Evolutionary conservation across 2,329 filamentous ascomycete species (phyloP).

Genomic region (Fusarium guadeloupense): DNA sequence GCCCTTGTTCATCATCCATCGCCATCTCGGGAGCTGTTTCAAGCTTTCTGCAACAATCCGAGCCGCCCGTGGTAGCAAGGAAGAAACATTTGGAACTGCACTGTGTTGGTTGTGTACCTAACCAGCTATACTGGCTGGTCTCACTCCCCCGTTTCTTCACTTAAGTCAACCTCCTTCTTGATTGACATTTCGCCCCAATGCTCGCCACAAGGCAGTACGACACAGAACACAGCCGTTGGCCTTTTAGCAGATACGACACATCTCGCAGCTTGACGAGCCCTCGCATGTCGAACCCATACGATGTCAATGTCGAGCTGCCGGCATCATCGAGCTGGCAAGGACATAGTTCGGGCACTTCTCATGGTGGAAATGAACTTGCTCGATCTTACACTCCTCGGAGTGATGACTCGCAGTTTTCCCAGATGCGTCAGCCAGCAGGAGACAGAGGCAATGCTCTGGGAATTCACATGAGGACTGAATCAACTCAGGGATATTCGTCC

Average conservation of each 20-base stretch:
- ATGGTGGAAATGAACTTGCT: constrained; percentile 56
- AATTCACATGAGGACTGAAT: constrained; percentile 70
- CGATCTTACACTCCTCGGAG: constrained; percentile 56
- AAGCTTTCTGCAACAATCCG: constrained; percentile 30
- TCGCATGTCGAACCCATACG: constrained; percentile 68
- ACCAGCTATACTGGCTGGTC: constrained; percentile 15
- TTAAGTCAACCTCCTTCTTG: constrained; percentile 16
- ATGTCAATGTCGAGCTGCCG: constrained; percentile 55
- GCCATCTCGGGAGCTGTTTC: constrained; percentile 34
- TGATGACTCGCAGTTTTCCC: constrained; percentile 35
- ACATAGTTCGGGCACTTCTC: constrained; percentile 61
- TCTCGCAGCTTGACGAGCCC: constrained; percentile 56
- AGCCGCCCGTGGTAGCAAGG: constrained; percentile 23
- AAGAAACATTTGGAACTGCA: constrained; percentile 26
- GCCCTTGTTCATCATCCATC: constrained; percentile 20
- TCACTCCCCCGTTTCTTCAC: constrained; percentile 15
- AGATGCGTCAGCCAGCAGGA: constrained; percentile 46
- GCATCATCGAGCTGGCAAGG: constrained; percentile 67
- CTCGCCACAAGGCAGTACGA: constrained; percentile 65
- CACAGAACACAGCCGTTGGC: constrained; percentile 65
- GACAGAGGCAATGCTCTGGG: constrained; percentile 61
- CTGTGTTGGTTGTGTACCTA: constrained; percentile 35
- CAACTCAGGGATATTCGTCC: constrained; percentile 11
- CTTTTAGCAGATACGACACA: constrained; percentile 61
- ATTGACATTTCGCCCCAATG: constrained; percentile 47